A percentile compares a stretch with the other conserved stretches of the same genome.
phyloP scores from a whole-genome alignment of 2,329 filamentous ascomycete genomes.

The Capronia americana region DNA sequence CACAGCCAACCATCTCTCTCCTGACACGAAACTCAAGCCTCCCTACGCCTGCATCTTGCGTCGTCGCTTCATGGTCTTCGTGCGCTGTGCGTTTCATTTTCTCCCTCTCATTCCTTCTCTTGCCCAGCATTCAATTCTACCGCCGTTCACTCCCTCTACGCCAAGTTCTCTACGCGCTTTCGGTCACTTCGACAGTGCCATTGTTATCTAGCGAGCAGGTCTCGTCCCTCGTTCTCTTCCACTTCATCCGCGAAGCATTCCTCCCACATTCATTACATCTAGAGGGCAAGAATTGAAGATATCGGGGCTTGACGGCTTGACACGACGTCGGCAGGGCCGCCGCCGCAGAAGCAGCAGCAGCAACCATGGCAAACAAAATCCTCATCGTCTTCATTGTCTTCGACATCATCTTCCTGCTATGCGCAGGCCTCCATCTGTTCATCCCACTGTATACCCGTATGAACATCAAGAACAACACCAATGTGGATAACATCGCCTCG shows the following conservation, averaged over 20 bases:
- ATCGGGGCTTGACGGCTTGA: not conserved
- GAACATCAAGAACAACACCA: slow-evolving; percentile 51
- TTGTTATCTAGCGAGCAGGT: slow-evolving; percentile 32
- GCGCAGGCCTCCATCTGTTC: slow-evolving; percentile 59
- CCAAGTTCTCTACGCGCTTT: slow-evolving; percentile 11
- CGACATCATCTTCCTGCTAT: slow-evolving; percentile 60
- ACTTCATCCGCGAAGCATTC: slow-evolving; percentile 14
- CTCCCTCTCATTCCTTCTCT: slow-evolving; percentile 23
- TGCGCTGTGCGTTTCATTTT: slow-evolving; percentile 27
- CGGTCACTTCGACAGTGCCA: slow-evolving; percentile 26
- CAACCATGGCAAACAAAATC: slow-evolving; percentile 54
- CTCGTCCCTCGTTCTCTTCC: slow-evolving; percentile 29
- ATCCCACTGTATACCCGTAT: slow-evolving; percentile 60
- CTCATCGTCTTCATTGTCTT: slow-evolving; percentile 58
- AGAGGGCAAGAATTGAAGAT: not conserved
- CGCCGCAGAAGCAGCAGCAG: slow-evolving; percentile 1
- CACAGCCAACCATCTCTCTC: slow-evolving; percentile 29
- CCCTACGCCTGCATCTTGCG: slow-evolving; percentile 27
- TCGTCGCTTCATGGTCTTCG: slow-evolving; percentile 22
- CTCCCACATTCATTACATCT: not conserved
- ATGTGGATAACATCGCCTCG: slow-evolving; percentile 56
- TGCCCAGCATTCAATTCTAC: slow-evolving; percentile 7
- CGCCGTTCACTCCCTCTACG: slow-evolving; percentile 11
- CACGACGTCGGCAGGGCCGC: not conserved
- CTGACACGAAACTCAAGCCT: slow-evolving; percentile 28